Base-by-base conservation (phyloP, 2,329 filamentous ascomycete species). In the Rachicladosporium sp. region DNA sequence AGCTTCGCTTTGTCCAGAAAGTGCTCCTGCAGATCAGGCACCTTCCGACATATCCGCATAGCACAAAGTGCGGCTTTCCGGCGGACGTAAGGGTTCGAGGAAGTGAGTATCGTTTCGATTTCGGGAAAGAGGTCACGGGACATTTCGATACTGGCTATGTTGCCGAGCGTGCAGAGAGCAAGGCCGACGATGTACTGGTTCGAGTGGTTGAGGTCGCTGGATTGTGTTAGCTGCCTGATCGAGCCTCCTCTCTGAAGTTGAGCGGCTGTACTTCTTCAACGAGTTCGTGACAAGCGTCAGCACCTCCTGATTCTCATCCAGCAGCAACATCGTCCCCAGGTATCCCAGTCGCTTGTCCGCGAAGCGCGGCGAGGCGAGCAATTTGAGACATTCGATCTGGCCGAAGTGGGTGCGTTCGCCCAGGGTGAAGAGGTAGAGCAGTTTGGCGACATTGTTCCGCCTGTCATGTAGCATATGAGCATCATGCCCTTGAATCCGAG, bases 171-270 rank as follows among this genome's bases (percentile, higher is more conserved):
- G 61, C 89, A 95, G 27, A 98, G 78, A 44, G 91, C 91, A 37
- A 98, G 80, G 15, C 93, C 91, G 51, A 96, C 91, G 46, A 98
- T 86, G 63, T 98, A 98, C 65, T 98, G 91, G 61, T 98, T 98
- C 40, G 86, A 88, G 65, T 98, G 91, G 53, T 88, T 86, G 41
- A 98, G 73, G 58, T 96, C 91, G 71, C 89, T 95, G 52, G 21
- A 19, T 27, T 10, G 8, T 12, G 21, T 33, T 33, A 39, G 30
- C 31, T 32, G 11, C 6, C 11, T 15, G 29, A 19, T 23, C 23
- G 10, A 11, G 10, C 23, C n/a, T 7, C 13, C 33, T 38, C 32
- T 31, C 19, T 30, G 6, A 19, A 6, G 10, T 27, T 30, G 10
- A 2, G 19, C 11, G 10, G 9, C 56, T 70, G 45, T 72, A 94